These are phyloP conservation scores for Begonia masoniana DNA, from an alignment of 306 rosid species.

Conservation along the genomic window DNA sequence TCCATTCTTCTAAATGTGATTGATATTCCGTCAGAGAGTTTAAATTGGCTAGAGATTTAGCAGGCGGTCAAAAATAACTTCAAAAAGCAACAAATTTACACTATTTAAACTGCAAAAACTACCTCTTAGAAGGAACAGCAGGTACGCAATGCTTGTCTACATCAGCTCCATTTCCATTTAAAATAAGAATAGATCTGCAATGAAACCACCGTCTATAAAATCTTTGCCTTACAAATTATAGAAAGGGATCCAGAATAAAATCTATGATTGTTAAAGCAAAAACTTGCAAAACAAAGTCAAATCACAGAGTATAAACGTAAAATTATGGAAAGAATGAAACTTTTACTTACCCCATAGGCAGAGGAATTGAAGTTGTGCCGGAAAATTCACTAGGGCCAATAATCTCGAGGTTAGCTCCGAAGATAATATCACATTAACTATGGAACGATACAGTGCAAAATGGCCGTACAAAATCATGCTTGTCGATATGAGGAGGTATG, in stretches of 20 bases:
- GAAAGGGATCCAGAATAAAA: too few relatives aligned
- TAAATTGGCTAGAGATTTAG: too few relatives aligned
- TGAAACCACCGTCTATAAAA: conserved; percentile 13
- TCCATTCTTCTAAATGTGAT: conserved; percentile 95
- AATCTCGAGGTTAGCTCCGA: conserved; percentile 57
- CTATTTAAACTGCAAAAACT: neutral
- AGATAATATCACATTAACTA: conserved; percentile 72
- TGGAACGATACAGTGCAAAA: conserved; percentile 95
- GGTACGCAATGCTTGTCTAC: conserved; percentile 94
- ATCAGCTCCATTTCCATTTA: conserved; percentile 88
- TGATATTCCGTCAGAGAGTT: conserved; percentile 46
- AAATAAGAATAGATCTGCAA: conserved; percentile 85
- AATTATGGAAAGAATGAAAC: too few relatives aligned
- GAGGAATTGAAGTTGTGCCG: conserved; percentile 43
- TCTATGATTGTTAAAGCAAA: neutral
- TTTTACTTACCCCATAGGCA: conserved; percentile 71
- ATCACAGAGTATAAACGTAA: neutral
- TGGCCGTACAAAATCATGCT: conserved; percentile 89
- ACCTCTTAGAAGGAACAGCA: conserved; percentile 79
- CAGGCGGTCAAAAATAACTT: too few relatives aligned
- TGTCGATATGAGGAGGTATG: conserved; percentile 93
- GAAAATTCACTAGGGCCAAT: conserved; percentile 65
- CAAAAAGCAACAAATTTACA: too few relatives aligned
- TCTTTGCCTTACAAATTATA: neutral
- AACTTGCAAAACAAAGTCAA: neutral